Base-by-base conservation (phyloP, 2,329 filamentous ascomycete genomes). In the Chrysosphaeria jannelii region DNA sequence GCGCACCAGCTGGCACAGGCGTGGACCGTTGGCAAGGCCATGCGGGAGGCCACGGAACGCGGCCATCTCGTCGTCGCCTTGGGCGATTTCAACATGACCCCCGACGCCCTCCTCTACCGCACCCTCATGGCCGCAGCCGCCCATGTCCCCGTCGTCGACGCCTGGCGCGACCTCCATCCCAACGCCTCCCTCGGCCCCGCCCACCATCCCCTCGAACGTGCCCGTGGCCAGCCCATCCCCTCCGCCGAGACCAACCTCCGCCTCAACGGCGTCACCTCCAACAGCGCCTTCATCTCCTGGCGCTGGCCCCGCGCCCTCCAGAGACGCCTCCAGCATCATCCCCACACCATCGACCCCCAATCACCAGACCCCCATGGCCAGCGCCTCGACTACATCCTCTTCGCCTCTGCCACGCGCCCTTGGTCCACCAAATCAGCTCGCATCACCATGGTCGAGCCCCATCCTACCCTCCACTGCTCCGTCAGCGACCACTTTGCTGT, bases 21-120 rank as follows among this genome's bases (percentile, higher is more conserved):
- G 23, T 97, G 85, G 85, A 72, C 91, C 40, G 72, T 91, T 27
- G 60, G 79, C 25, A 90, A 89, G 42, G 53, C 90, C 21, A 69
- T 91, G 47, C 65, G 74, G 23, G 70, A 61, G 27, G 79, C 81
- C 21, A 58, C 66, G 2, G 70, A 78, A 33, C 24, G 23, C 9
- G 76, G 78, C 5, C 72, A 81, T 39, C 52, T 93, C 14, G 78
- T 79, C 24, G 50, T 93, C 20, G 79, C 67, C 5, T 49, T 90
- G 25, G 85, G 85, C 13, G 85, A 93, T 47, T 91, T 93, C 49
- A 93, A 93, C 46, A 89, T 90, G 70, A 51, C 76, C n/a, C 85
- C 85, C 1, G 45, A 69, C 19, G 88, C 75, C 13, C 60, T 90
- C 30, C 68, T 72, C 15, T 75, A 93, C 46, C 60, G 65, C 25